Evolutionary conservation across 257 asterid genomes (phyloP), one percentile per base, ranked within the genome.

Genomic region (Fraxinus quadrangulata): DNA sequence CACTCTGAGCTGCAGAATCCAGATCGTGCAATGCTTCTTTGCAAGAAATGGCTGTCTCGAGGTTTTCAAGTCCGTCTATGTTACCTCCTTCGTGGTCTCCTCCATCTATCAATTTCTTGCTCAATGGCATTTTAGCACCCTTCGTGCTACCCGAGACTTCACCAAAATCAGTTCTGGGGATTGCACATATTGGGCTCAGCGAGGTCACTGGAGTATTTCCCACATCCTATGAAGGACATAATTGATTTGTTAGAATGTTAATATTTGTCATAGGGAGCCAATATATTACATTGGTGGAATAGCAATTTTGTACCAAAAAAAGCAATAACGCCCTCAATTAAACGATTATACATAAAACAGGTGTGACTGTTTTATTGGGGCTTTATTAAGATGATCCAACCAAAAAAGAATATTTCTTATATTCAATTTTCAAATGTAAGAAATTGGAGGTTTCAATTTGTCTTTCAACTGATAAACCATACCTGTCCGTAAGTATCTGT

Each of bases 1-100:
- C 86, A 69, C 72, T 81, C 78, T 90, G 91, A 77, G 88, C 84
- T 78, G 90, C 95, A 76, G 78, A 79, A 77, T 90, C 93, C 85
- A 90, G 78, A 78, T 81, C 75, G 66, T 71, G 67, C 79, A 85
- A 24, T 47, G 93, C 92, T 78, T 85, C 90, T 80, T 86, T 87
- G 61, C 88, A 87, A 56, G 78, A 77, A 66, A 51, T 72, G 68
- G 66, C 56, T 7, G 74, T 65, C 74, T 77, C 87, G n/a, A 63
- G 70, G 63, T 76, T 82, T 76, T 75, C 75, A 36, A 24, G 75
- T 81, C 71, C 47, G 26, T 77, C 70, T 10, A 30, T 74, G 75
- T 61, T 77, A 66, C 23, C 26, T 39, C 45, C 45, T 39, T 37
- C 11, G 42, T 39, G 45, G 45, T 39, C 45, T 39, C 45, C 45